Percentiles rank a stretch among this genome's conserved stretches.
Evolutionary conservation across 1,284 basidiomycete species (phyloP).

Genomic region (Cryptococcus sp.): DNA sequence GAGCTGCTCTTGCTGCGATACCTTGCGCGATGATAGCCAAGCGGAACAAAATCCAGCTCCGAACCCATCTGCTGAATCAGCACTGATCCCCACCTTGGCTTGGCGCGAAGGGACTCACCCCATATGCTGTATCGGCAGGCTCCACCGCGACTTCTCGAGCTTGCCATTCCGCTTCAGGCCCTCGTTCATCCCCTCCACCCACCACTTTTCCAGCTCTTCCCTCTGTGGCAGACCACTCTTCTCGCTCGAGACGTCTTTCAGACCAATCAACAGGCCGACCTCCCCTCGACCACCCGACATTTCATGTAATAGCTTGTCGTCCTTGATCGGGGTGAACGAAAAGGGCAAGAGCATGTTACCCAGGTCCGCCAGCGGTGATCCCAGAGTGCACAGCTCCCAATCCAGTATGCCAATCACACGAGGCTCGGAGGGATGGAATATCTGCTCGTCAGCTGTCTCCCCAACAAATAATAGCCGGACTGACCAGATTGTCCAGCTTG

Average conservation of each 20-base stretch:
- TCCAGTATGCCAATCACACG: constrained; percentile 90
- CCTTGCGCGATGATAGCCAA: constrained; percentile 84
- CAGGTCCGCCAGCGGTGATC: constrained; percentile 83
- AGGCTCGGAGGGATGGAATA: constrained; percentile 89
- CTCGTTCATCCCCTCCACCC: constrained; percentile 43
- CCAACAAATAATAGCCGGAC: constrained; percentile 3
- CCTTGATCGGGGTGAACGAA: constrained; percentile 55
- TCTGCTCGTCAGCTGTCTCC: constrained; percentile 29
- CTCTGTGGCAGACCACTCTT: constrained; percentile 59
- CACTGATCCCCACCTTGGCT: constrained; percentile 58
- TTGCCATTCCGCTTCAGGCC: constrained; percentile 22
- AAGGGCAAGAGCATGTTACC: constrained; percentile 84
- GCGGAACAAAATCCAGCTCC: constrained; percentile 49
- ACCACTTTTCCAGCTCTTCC: constrained; percentile 60
- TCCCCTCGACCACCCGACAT: background rate
- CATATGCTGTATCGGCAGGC: constrained; percentile 35
- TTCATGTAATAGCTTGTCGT: background rate
- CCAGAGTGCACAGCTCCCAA: constrained; percentile 93
- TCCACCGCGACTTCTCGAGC: constrained; percentile 21
- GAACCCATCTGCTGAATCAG: constrained; percentile 23
- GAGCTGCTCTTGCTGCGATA: constrained; percentile 80
- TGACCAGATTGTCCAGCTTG: constrained; percentile 81
- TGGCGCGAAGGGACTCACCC: constrained; percentile 25
- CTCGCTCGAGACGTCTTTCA: constrained; percentile 58
- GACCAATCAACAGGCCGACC: constrained; percentile 47